These are phyloP conservation scores for Ophiostoma sp. DNA, from an alignment of 2,329 filamentous ascomycete genomes.

Conservation along the genomic window DNA sequence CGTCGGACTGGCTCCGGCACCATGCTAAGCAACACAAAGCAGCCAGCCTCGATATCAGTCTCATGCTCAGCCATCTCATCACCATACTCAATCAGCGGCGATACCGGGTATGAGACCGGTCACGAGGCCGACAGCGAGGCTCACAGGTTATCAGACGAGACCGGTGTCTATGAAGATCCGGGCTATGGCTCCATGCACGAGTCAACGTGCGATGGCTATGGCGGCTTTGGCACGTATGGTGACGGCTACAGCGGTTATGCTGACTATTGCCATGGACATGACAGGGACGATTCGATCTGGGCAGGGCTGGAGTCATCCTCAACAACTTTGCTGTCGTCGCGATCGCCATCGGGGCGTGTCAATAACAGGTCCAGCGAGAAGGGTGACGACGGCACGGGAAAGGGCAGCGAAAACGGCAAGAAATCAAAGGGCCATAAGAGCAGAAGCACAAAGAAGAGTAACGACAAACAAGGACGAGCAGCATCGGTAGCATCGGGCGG, in stretches of 20 bases:
- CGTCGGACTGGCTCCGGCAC: neutral
- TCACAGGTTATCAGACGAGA: neutral
- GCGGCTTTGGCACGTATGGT: neutral
- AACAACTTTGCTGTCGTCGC: constrained; percentile 3
- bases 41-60: neutral
- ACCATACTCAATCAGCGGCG: constrained; percentile 17
- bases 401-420: neutral
- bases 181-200: constrained; percentile 18
- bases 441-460: neutral
- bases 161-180: constrained; percentile 1
- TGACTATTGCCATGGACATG: neutral
- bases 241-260: neutral
- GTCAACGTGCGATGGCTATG: neutral
- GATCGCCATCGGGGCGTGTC: neutral
- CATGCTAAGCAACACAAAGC: neutral
- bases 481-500: no score
- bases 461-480: no score
- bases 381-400: neutral
- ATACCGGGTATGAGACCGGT: constrained; percentile 21
- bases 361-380: neutral
- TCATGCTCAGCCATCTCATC: neutral
- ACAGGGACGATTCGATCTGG: neutral
- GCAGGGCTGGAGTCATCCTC: neutral
- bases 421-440: neutral
- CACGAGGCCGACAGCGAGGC: constrained; percentile 6